Conservation (phyloP, 495 filamentous ascomycete species). For the Penicillium daleae region DNA sequence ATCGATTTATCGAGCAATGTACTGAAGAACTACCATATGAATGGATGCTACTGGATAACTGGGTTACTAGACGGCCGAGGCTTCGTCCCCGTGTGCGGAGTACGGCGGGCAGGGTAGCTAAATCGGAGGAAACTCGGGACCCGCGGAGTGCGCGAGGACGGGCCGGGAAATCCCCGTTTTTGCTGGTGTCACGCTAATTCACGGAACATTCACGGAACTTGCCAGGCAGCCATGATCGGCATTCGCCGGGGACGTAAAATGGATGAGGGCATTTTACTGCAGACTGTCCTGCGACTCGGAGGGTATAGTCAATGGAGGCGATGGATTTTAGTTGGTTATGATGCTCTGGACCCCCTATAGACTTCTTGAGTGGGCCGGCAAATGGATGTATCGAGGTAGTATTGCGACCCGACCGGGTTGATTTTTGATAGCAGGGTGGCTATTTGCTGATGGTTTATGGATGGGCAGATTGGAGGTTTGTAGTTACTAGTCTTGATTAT, state of each 20-base stretch:
- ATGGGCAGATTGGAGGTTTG: too few relatives aligned
- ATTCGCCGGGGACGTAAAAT: too few relatives aligned
- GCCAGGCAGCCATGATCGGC: neutral
- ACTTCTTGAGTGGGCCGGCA: neutral
- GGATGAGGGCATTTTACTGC: neutral
- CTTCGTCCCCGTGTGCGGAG: neutral
- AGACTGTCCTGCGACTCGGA: too few relatives aligned
- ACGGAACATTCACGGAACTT: too few relatives aligned
- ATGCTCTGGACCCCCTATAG: neutral
- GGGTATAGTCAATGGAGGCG: neutral
- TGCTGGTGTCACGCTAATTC: too few relatives aligned
- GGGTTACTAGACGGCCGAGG: too few relatives aligned
- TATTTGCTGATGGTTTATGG: neutral
- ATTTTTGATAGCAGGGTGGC: neutral
- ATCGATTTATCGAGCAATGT: too few relatives aligned
- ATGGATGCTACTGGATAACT: too few relatives aligned
- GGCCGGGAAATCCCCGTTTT: neutral
- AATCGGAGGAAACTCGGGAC: neutral
- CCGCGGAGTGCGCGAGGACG: neutral
- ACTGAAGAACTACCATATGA: too few relatives aligned
- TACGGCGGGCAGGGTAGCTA: too few relatives aligned
- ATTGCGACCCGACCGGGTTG: conserved; percentile 1
- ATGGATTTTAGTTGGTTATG: neutral
- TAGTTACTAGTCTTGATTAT: too few relatives aligned
- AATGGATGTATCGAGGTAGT: neutral